Conservation (phyloP, 2,329 filamentous ascomycete genomes). For the Arthrobotrys iridis region DNA sequence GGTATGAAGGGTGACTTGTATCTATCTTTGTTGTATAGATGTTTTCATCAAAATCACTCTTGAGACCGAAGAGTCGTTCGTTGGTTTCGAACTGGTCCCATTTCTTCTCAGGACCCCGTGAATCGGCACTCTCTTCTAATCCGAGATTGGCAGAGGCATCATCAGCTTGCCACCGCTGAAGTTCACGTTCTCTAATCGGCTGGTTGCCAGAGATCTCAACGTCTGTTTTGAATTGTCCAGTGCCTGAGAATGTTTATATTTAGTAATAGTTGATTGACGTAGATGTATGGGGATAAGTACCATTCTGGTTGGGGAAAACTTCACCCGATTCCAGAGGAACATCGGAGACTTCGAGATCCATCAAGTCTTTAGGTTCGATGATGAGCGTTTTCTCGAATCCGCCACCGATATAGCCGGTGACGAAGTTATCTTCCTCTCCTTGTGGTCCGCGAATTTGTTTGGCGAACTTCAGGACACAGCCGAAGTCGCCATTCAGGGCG, state of each 20-base stretch:
- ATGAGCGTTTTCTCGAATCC: constrained; percentile 57
- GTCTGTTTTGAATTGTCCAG: constrained; percentile 57
- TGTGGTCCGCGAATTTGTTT: constrained; percentile 56
- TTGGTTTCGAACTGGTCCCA: constrained; percentile 98
- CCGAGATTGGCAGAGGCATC: constrained; percentile 50
- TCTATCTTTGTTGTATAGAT: constrained; percentile 94
- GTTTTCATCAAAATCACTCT: constrained; percentile 91
- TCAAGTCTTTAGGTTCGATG: constrained; percentile 57
- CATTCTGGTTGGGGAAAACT: constrained; percentile 45
- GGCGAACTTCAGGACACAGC: constrained; percentile 57
- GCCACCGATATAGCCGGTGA: constrained; percentile 56
- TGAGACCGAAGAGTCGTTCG: constrained; percentile 84
- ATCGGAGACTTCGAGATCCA: constrained; percentile 56
- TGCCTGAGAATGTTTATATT: constrained; percentile 7
- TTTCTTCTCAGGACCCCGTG: constrained; percentile 58
- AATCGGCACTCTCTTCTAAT: constrained; percentile 54
- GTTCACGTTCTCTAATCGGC: constrained; percentile 56
- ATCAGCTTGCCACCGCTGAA: constrained; percentile 58
- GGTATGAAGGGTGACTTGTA: constrained; percentile 82
- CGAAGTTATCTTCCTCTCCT: constrained; percentile 56
- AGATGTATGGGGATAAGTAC: neutral
- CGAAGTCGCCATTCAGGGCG: constrained; percentile 57
- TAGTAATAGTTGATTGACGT: neutral
- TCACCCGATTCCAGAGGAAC: constrained; percentile 56
- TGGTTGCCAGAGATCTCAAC: constrained; percentile 58